phyloP scores from a whole-genome alignment of 129 eudicot genomes.

The Erigeron canadensis region DNA sequence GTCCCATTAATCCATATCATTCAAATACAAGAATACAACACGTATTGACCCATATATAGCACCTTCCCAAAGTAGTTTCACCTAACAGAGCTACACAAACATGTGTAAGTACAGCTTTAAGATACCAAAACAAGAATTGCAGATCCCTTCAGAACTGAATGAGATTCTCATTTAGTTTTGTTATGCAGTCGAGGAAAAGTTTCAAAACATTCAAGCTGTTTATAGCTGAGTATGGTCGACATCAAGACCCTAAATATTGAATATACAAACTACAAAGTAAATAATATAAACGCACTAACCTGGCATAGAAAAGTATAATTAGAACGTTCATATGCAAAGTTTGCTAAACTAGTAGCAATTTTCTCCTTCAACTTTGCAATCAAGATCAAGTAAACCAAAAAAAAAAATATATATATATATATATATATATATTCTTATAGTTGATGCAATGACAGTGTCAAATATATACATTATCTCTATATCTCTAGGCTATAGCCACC shows the following conservation, averaged over 20 bases:
- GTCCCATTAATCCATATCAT: background rate
- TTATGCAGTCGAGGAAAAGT: constrained; percentile 89
- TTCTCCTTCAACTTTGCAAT: constrained; percentile 71
- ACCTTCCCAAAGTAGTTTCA: background rate
- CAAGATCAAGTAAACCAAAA: background rate
- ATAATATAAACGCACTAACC: constrained; percentile 34
- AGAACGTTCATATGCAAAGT: constrained; percentile 93
- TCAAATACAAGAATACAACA: background rate
- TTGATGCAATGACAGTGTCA: background rate
- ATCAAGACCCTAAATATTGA: constrained; percentile 7
- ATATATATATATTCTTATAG: background rate
- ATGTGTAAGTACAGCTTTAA: background rate
- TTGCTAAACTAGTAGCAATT: constrained; percentile 82
- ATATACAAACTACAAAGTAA: background rate
- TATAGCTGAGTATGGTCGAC: background rate
- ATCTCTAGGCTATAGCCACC: too few species aligned
- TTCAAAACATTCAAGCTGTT: constrained; percentile 82
- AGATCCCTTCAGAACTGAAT: constrained; percentile 85
- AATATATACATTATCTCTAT: too few species aligned
- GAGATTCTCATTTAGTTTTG: constrained; percentile 86
- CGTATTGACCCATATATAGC: background rate
- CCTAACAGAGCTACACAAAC: background rate
- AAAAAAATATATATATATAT: background rate
- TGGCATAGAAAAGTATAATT: constrained; percentile 66
- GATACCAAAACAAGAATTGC: constrained; percentile 81